Percentiles rank a stretch among this genome's conserved stretches.
Evolutionary conservation across 2,329 filamentous ascomycete genomes (phyloP).

Genomic region (Botrytis fabae): DNA sequence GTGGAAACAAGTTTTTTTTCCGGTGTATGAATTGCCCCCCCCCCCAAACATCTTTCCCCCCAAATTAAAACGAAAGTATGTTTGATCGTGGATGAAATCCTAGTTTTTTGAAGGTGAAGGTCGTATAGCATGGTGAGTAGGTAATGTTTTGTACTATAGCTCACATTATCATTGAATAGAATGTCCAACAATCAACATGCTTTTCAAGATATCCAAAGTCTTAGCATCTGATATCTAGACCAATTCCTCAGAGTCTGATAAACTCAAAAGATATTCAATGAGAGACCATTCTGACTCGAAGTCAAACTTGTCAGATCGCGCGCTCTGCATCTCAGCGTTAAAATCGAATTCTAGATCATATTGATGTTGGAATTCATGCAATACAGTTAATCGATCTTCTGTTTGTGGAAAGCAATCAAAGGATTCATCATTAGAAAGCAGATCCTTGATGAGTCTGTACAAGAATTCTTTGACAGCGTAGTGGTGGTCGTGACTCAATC

Average conservation of each 20-base stretch:
- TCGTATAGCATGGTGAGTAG: neutral
- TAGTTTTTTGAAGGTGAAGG: neutral
- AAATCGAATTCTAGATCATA: conserved; percentile 34
- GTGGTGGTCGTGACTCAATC: conserved; percentile 9
- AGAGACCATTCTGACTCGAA: conserved; percentile 18
- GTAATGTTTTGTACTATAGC: neutral
- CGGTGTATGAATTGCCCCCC: neutral
- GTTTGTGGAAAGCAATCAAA: conserved; percentile 26
- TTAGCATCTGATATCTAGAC: neutral
- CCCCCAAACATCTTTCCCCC: too few relatives aligned
- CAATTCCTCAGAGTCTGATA: neutral
- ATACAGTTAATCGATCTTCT: conserved; percentile 24
- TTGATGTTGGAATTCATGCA: conserved; percentile 32
- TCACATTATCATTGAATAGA: neutral
- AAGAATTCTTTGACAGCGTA: conserved; percentile 29
- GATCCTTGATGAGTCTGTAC: conserved; percentile 31
- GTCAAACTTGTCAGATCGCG: conserved; percentile 7
- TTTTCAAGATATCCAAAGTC: conserved; percentile 15
- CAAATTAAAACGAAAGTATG: neutral
- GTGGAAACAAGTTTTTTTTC: neutral
- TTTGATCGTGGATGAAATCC: neutral
- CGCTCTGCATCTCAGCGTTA: conserved; percentile 19
- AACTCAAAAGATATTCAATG: neutral
- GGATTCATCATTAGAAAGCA: conserved; percentile 26
- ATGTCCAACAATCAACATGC: conserved; percentile 3